A percentile compares a stretch with the other conserved stretches of the same genome.
Evolutionary conservation across 305 asterid species (phyloP).

Genomic region (Stenogyne calaminthoides): DNA sequence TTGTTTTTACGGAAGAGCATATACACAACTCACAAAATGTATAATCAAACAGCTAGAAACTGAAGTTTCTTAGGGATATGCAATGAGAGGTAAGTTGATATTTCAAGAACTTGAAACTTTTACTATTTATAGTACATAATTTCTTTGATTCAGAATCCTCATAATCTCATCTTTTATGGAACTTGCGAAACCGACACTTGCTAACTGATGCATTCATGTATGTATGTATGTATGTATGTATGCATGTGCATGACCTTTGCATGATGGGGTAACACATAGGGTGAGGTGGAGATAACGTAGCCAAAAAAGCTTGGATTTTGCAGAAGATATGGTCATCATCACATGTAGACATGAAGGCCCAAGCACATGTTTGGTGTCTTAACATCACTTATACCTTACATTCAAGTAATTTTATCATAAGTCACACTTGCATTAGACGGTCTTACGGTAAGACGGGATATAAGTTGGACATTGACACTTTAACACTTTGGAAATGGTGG

Average conservation of each 20-base stretch:
- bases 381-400: too few relatives aligned
- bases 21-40: neutral
- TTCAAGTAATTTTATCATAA: too few relatives aligned
- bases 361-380: constrained; percentile 38
- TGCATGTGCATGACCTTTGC: neutral
- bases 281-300: constrained; percentile 22
- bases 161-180: neutral
- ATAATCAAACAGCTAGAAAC: neutral
- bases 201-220: neutral
- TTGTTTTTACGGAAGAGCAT: neutral
- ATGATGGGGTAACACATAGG: neutral
- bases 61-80: neutral
- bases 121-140: neutral
- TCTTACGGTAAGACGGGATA: too few relatives aligned
- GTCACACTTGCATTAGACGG: too few relatives aligned
- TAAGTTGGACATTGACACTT: too few relatives aligned
- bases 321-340: constrained; percentile 44
- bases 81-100: neutral
- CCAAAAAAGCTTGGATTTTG: constrained; percentile 41
- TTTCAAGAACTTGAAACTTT: neutral
- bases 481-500: too few relatives aligned
- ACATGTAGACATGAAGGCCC: constrained; percentile 45
- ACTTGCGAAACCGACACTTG: neutral
- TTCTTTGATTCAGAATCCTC: neutral
- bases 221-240: too few relatives aligned